These are phyloP conservation scores for Neodidymelliopsis sp. DNA, from an alignment of 2,329 filamentous ascomycete genomes.

Conservation along the genomic window DNA sequence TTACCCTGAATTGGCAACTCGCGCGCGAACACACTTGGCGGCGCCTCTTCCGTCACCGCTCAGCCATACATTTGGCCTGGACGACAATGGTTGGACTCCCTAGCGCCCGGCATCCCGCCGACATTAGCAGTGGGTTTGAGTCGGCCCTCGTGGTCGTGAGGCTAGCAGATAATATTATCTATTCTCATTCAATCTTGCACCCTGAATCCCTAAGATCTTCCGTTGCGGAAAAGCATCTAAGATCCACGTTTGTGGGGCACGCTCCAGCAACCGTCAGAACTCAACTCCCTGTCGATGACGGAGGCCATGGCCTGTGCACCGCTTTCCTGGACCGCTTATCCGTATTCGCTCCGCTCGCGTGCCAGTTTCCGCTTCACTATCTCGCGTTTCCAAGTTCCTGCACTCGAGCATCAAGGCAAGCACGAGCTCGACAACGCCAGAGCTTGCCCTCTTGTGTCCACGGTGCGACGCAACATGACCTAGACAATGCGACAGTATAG, in stretches of 20 bases:
- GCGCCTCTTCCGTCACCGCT: conserved; percentile 19
- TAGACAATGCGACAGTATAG: no score
- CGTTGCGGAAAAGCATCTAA: conserved; percentile 7
- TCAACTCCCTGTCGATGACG: conserved; percentile 13
- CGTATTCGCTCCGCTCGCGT: conserved; percentile 6
- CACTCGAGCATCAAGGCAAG: background rate
- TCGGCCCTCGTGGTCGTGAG: background rate
- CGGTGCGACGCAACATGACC: no score
- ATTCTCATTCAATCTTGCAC: background rate
- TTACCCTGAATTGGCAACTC: conserved; percentile 6
- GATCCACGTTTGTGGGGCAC: conserved; percentile 11
- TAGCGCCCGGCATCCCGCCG: conserved; percentile 16
- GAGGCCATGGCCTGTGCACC: conserved; percentile 8
- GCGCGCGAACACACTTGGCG: conserved; percentile 8
- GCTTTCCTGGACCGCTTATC: background rate
- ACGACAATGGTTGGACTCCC: background rate
- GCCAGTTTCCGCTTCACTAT: background rate
- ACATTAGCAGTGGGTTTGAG: background rate
- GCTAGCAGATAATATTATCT: background rate
- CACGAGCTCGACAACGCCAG: background rate
- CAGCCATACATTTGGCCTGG: conserved; percentile 6
- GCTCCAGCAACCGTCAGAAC: conserved; percentile 3
- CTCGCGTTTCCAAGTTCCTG: conserved; percentile 7
- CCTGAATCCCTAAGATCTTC: background rate
- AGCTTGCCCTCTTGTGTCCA: no score